Percentiles rank a stretch among this genome's conserved stretches.
Conservation (phyloP, 169 alveolate genomes). For the Eimeria sp. region DNA sequence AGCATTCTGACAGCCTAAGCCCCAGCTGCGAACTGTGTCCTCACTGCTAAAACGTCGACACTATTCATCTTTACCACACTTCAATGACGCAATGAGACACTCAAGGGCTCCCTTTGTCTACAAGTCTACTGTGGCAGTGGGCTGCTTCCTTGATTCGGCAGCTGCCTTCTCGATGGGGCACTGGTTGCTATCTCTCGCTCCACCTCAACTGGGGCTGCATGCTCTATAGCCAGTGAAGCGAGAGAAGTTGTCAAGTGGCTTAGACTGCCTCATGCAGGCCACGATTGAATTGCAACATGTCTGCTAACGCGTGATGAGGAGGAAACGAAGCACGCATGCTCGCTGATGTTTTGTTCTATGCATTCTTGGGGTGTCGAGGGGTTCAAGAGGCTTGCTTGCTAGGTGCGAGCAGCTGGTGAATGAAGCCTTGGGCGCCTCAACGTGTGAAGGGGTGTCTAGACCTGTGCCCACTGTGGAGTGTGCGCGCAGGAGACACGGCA, state of each 20-base stretch:
- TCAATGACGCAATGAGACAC: too few relatives aligned
- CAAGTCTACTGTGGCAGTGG: too few relatives aligned
- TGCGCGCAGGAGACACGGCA: conserved; percentile 72
- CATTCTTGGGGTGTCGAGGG: not conserved
- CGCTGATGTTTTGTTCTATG: not conserved
- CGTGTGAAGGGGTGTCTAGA: not conserved
- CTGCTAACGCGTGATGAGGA: not conserved
- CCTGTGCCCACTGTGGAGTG: not conserved
- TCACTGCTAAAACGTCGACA: too few relatives aligned
- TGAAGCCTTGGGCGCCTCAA: not conserved
- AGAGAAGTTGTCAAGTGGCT: not conserved
- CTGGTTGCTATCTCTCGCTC: not conserved
- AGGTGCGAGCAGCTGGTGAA: not conserved
- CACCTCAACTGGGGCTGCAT: not conserved
- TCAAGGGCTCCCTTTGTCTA: too few relatives aligned
- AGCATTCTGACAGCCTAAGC: too few relatives aligned
- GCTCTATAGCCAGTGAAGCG: not conserved
- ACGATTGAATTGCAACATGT: not conserved
- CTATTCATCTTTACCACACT: too few relatives aligned
- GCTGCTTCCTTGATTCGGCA: too few relatives aligned
- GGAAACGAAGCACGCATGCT: not conserved
- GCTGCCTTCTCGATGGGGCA: too few relatives aligned
- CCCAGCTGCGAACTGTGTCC: too few relatives aligned
- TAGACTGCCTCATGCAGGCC: not conserved
- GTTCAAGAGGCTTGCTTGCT: not conserved